A percentile compares a stretch with the other conserved stretches of the same genome.
Conservation (phyloP, 2,329 filamentous ascomycete species). For the Fusarium sp. region DNA sequence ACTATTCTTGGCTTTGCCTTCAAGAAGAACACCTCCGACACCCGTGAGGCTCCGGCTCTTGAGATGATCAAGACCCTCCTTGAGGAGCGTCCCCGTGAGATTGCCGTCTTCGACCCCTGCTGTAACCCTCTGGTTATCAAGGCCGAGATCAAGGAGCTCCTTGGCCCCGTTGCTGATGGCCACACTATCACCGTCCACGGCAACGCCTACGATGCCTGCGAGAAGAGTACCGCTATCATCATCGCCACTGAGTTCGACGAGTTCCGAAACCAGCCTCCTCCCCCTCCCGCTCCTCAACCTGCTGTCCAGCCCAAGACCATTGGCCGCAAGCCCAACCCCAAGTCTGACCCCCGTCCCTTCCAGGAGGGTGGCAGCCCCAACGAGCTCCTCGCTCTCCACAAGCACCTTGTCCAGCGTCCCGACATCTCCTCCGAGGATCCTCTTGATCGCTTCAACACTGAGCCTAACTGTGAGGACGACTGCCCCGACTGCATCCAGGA, state of each 20-base stretch:
- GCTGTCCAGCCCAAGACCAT: constrained; percentile 48
- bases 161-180: constrained; percentile 55
- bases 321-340: constrained; percentile 54
- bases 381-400: constrained; percentile 62
- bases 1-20: constrained; percentile 81
- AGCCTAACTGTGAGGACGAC: constrained; percentile 58
- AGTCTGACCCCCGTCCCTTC: constrained; percentile 62
- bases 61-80: constrained; percentile 74
- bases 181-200: constrained; percentile 61
- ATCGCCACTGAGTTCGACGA: constrained; percentile 69
- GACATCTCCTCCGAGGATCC: constrained; percentile 54
- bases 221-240: constrained; percentile 61
- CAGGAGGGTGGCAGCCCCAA: constrained; percentile 52
- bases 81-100: constrained; percentile 71
- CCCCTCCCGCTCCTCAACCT: constrained; percentile 46
- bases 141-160: constrained; percentile 61
- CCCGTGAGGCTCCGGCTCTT: constrained; percentile 76
- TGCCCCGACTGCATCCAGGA: constrained; percentile 64
- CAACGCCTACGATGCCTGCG: constrained; percentile 63
- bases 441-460: constrained; percentile 57
- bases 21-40: constrained; percentile 83
- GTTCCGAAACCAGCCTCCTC: constrained; percentile 59
- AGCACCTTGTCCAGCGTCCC: constrained; percentile 55
- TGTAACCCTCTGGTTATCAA: constrained; percentile 64
- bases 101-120: constrained; percentile 76